A percentile compares a stretch with the other conserved stretches of the same genome.
These are phyloP conservation scores for Ophiostoma piceae DNA, from an alignment of 2,329 filamentous ascomycete genomes.

Conservation along the genomic window DNA sequence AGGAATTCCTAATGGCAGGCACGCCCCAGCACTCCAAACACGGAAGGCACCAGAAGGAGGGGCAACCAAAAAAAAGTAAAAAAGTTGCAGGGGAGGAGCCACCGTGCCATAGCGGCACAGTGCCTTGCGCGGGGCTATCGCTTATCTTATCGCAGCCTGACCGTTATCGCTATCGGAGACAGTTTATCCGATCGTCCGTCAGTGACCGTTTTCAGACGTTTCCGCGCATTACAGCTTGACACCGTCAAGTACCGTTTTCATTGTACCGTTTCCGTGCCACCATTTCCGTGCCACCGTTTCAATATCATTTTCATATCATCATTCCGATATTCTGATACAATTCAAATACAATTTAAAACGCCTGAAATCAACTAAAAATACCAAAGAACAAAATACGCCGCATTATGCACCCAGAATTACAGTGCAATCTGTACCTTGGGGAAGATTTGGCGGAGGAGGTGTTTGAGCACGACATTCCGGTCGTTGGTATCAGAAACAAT, in stretches of 20 bases:
- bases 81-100: conserved; percentile 15
- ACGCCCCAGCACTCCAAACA: background rate
- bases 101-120: background rate
- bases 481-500: background rate
- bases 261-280: too few relatives aligned
- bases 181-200: conserved; percentile 2
- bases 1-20: background rate
- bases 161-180: background rate
- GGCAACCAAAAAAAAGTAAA: conserved; percentile 13
- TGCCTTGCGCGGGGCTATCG: conserved; percentile 8
- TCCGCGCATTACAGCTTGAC: background rate
- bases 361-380: too few relatives aligned
- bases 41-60: conserved; percentile 18
- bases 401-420: too few relatives aligned
- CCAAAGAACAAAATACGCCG: too few relatives aligned
- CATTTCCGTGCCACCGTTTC: background rate
- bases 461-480: background rate
- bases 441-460: background rate
- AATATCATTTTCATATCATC: too few relatives aligned
- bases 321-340: too few relatives aligned
- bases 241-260: too few relatives aligned
- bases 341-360: too few relatives aligned
- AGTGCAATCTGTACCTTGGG: background rate
- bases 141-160: conserved; percentile 9
- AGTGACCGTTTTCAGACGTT: background rate